phyloP scores from a whole-genome alignment of 345 rosid genomes.

The Anacardium occidentale region DNA sequence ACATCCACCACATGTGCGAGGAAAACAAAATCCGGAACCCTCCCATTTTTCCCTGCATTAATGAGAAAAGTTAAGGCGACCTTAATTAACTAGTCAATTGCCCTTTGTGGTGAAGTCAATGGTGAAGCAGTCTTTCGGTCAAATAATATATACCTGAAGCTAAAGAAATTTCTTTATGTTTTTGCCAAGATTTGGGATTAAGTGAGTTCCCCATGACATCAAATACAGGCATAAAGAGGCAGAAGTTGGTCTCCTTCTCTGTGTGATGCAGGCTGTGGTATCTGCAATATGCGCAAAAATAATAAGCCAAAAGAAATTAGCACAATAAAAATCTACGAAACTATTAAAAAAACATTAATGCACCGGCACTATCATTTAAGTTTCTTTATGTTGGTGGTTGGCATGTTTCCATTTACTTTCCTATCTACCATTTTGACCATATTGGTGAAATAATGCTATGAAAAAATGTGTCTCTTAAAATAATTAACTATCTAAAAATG shows the following conservation, averaged over 20 bases:
- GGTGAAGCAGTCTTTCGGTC: no score
- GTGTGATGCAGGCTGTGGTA: conserved; percentile 87
- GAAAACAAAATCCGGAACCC: conserved; percentile 89
- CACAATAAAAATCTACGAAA: background rate
- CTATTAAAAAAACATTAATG: no score
- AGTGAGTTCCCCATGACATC: conserved; percentile 75
- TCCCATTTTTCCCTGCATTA: conserved; percentile 43
- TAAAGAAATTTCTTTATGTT: conserved; percentile 49
- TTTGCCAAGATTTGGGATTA: conserved; percentile 69
- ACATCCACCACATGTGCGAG: conserved; percentile 89
- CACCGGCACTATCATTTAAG: background rate
- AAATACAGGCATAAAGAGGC: conserved; percentile 93
- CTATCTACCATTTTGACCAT: no score
- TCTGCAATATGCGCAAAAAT: conserved; percentile 32
- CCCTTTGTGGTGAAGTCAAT: no score
- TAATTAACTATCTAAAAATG: background rate
- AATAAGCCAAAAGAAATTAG: background rate
- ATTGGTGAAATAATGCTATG: background rate
- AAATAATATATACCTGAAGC: conserved; percentile 38
- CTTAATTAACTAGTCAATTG: background rate
- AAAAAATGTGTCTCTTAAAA: background rate
- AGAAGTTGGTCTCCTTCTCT: conserved; percentile 75
- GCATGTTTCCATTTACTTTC: background rate
- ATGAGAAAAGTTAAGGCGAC: background rate
- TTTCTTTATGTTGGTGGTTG: background rate